Evolutionary conservation across 1,139 yeast species (phyloP), one percentile per base, ranked within the genome.

Genomic region (Suhomyces choctaworum): DNA sequence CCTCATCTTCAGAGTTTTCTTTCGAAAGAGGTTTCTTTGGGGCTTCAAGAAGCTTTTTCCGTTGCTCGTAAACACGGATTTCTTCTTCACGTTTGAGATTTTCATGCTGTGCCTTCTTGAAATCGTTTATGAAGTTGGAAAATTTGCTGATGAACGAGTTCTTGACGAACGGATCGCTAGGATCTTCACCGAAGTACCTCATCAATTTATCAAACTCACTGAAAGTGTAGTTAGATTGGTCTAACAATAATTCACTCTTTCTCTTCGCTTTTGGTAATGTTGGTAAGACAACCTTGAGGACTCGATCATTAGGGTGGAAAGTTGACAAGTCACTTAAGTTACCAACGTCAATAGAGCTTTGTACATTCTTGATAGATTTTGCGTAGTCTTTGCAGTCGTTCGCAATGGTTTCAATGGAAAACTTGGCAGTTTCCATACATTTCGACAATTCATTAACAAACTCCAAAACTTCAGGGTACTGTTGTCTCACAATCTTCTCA

Each of bases 31-130:
- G 49, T 47, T 52, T 60, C 48, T 62, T 62, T 37, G 64, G 69
- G 22, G 64, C 58, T 47, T 82, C 86, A 30, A 81, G 64, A 50
- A 81, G 60, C 46, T 71, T 75, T 64, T 82, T 83, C 37, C 96
- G 69, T 56, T 74, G 78, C 52, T 87, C 92, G 54, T 86, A 85
- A 16, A 86, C 67, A 40, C 88, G 72, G 33, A 79, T 69, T 50
- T 88, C 95, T 50, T 85, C 95, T 60, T 92, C 97, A 16, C 81
- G 73, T 44, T 78, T 78, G 25, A 82, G 57, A 51, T 90, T 92
- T 41, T 89, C 96, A 20, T 65, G 64, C 47, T 86, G 85, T 5
- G 85, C 95, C 48, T 79, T 78, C 54, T 78, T 82, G 64, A 83
- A 92, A 49, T 86, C 90, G 29, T 66, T 66, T 11, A 84, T 73